Percentiles rank a stretch among this genome's conserved stretches.
Conservation (phyloP, 257 asterid species). For the Primulina huaijiensis region DNA sequence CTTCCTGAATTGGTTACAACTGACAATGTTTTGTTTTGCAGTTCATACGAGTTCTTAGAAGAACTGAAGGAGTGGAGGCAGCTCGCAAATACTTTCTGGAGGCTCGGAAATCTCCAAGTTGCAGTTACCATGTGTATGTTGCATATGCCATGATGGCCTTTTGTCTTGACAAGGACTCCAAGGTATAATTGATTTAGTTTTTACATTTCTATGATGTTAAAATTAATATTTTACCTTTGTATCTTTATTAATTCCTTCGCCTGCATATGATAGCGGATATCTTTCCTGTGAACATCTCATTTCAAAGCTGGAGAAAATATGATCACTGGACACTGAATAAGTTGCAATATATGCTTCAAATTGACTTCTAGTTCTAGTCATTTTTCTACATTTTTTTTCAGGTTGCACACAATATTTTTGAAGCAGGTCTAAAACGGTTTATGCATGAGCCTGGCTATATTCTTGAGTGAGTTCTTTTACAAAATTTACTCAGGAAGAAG, state of each 20-base stretch:
- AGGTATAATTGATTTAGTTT: slow-evolving; percentile 45
- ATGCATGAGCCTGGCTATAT: slow-evolving; percentile 98
- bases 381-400: slow-evolving; percentile 31
- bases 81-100: slow-evolving; percentile 91
- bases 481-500: slow-evolving; percentile 11
- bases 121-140: slow-evolving; percentile 96
- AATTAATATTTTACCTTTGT: slow-evolving; percentile 5
- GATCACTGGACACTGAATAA: not conserved
- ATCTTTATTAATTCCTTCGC: slow-evolving; percentile 14
- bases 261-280: not conserved
- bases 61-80: slow-evolving; percentile 96
- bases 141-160: slow-evolving; percentile 98
- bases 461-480: slow-evolving; percentile 72
- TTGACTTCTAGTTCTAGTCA: slow-evolving; percentile 5
- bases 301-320: not conserved
- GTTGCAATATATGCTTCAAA: not conserved
- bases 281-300: not conserved
- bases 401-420: slow-evolving; percentile 92
- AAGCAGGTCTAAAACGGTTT: slow-evolving; percentile 86
- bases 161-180: slow-evolving; percentile 93
- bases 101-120: slow-evolving; percentile 86
- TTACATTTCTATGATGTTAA: not conserved
- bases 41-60: slow-evolving; percentile 85
- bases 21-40: slow-evolving; percentile 31
- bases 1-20: slow-evolving; percentile 10